Evolutionary conservation across 148 eudicot species (phyloP).

Genomic region (Chenopodium formosanum): DNA sequence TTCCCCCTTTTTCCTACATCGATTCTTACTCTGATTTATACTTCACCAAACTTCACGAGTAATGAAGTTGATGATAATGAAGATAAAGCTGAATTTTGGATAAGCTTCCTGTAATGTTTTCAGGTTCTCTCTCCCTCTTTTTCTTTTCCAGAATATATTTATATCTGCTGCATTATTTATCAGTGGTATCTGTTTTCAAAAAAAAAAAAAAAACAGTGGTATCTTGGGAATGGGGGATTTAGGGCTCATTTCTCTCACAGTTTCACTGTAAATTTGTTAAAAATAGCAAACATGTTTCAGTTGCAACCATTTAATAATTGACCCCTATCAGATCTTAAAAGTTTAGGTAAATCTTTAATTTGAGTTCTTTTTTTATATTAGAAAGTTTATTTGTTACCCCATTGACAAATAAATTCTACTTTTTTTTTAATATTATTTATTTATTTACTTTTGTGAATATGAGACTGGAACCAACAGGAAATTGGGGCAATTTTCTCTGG

Average conservation of each 20-base stretch:
- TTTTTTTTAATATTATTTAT: too few relatives aligned
- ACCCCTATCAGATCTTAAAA: background rate
- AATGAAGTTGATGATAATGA: background rate
- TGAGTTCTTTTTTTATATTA: too few relatives aligned
- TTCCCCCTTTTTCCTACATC: background rate
- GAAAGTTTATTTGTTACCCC: too few relatives aligned
- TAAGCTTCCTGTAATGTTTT: background rate
- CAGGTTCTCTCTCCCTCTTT: background rate
- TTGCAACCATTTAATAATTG: background rate
- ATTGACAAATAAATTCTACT: too few relatives aligned
- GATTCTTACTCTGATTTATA: background rate
- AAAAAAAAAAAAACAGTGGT: background rate
- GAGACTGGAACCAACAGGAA: too few relatives aligned
- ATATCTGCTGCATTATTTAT: background rate
- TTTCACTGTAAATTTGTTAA: background rate
- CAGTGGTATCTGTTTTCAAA: too few relatives aligned
- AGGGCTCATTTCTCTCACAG: background rate
- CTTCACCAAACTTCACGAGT: background rate
- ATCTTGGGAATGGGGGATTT: background rate
- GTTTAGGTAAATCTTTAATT: background rate
- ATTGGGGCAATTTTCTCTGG: background rate
- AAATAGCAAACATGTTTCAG: background rate
- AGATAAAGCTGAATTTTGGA: background rate
- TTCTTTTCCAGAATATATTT: background rate
- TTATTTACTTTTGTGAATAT: too few relatives aligned